Percentiles rank a stretch among this genome's conserved stretches.
Conservation (phyloP, 139 green algal species). For the Mesotaenium endlicherianum region DNA sequence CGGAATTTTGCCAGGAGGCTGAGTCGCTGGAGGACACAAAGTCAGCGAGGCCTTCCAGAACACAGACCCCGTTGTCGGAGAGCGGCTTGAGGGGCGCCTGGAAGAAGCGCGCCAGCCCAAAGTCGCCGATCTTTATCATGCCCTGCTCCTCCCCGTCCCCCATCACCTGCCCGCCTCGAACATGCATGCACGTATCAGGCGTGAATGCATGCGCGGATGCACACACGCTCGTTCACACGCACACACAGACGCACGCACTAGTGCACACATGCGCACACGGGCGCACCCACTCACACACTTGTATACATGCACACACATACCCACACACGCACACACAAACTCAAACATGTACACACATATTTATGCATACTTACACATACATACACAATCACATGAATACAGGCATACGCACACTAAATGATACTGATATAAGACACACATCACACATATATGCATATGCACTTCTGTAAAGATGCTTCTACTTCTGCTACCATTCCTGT, state of each 20-base stretch:
- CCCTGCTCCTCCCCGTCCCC: constrained; percentile 53
- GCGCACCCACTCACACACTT: background rate
- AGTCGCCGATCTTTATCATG: constrained; percentile 60
- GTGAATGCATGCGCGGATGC: background rate
- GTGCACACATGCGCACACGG: background rate
- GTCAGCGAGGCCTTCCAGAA: no score
- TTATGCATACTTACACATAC: background rate
- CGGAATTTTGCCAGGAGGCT: no score
- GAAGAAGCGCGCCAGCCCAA: constrained; percentile 58
- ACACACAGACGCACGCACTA: background rate
- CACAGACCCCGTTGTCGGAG: constrained; percentile 51
- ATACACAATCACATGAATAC: constrained; percentile 5
- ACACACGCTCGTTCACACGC: background rate
- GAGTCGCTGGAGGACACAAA: no score
- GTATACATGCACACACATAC: background rate
- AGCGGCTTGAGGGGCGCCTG: constrained; percentile 51
- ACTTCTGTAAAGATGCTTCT: no score
- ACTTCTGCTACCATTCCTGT: no score
- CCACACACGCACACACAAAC: background rate
- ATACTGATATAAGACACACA: no score
- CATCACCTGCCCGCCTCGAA: constrained; percentile 35
- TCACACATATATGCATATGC: no score
- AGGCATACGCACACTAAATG: background rate
- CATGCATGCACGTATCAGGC: no score
- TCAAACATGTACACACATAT: background rate